Evolutionary conservation across 2,329 filamentous ascomycete species (phyloP).

Genomic region (Fusarium continuum): DNA sequence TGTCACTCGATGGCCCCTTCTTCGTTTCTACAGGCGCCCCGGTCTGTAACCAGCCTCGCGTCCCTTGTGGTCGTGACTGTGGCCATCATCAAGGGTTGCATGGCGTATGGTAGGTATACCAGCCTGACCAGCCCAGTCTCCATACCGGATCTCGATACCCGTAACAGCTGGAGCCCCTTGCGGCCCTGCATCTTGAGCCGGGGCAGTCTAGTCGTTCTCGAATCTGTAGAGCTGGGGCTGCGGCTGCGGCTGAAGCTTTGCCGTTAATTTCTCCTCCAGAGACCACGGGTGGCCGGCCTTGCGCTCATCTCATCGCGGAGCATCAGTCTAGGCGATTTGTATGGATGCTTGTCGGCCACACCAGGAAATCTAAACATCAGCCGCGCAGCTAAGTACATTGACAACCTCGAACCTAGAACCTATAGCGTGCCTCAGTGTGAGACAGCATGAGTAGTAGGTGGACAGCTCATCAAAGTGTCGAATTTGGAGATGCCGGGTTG

Average conservation of each 20-base stretch:
- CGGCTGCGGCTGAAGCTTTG: slow-evolving; percentile 5
- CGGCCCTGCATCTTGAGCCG: slow-evolving; percentile 8
- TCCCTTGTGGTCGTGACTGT: slow-evolving; percentile 8
- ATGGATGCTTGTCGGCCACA: background rate
- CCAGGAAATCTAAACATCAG: slow-evolving; percentile 26
- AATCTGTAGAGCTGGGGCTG: slow-evolving; percentile 17
- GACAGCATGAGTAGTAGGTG: slow-evolving; percentile 20
- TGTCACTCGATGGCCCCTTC: slow-evolving; percentile 31
- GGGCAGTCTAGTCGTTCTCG: slow-evolving; percentile 6
- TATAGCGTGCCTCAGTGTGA: slow-evolving; percentile 37
- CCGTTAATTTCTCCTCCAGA: background rate
- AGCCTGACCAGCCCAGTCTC: slow-evolving; percentile 17
- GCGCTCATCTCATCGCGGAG: background rate
- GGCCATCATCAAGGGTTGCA: background rate
- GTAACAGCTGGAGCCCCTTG: slow-evolving; percentile 25
- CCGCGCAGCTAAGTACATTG: slow-evolving; percentile 12
- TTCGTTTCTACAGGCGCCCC: slow-evolving; percentile 5
- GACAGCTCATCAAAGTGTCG: slow-evolving; percentile 41
- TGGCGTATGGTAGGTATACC: too few relatives aligned
- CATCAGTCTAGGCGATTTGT: background rate
- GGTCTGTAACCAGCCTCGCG: slow-evolving; percentile 15
- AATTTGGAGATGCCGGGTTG: slow-evolving; percentile 19
- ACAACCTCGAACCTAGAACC: slow-evolving; percentile 6
- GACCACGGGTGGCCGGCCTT: slow-evolving; percentile 7
- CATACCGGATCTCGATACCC: slow-evolving; percentile 22